phyloP scores from a whole-genome alignment of 305 asterid genomes.

The Fraxinus latifolia region DNA sequence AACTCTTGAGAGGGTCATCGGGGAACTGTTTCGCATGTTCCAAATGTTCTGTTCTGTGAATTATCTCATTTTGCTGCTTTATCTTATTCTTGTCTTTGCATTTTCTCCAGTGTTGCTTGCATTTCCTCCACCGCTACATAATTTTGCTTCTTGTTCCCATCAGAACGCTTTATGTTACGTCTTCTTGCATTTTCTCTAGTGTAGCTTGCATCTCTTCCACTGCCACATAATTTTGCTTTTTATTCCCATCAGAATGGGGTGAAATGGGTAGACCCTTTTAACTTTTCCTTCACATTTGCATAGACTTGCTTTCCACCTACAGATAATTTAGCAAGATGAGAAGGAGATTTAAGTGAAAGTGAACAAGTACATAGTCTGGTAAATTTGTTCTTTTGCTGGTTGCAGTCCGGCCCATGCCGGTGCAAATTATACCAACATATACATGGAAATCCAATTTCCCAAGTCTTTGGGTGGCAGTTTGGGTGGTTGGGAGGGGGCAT shows the following conservation, averaged over 20 bases:
- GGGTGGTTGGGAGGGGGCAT: too few relatives aligned
- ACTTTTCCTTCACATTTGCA: constrained; percentile 39
- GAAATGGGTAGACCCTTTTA: constrained; percentile 30
- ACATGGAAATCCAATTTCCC: too few relatives aligned
- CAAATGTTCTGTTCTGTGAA: constrained; percentile 30
- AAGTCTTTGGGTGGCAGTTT: too few relatives aligned
- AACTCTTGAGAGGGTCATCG: constrained; percentile 37
- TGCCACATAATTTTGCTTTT: constrained; percentile 31
- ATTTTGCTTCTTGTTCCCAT: constrained; percentile 25
- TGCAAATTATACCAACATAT: too few relatives aligned
- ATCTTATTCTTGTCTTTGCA: constrained; percentile 30
- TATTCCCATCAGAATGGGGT: constrained; percentile 21
- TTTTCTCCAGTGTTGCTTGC: constrained; percentile 18
- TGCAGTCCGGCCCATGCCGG: neutral
- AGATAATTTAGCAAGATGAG: constrained; percentile 2
- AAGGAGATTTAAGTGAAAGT: neutral
- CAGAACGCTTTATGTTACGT: constrained; percentile 27
- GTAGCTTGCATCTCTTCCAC: constrained; percentile 68
- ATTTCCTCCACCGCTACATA: constrained; percentile 47
- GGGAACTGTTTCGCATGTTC: constrained; percentile 31
- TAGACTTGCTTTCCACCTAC: constrained; percentile 49
- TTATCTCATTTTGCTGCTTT: constrained; percentile 28
- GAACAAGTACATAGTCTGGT: neutral
- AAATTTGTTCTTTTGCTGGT: neutral
- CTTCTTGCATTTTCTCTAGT: constrained; percentile 54